phyloP scores from a whole-genome alignment of 208 protist genomes.

The Trypanosoma grayi region DNA sequence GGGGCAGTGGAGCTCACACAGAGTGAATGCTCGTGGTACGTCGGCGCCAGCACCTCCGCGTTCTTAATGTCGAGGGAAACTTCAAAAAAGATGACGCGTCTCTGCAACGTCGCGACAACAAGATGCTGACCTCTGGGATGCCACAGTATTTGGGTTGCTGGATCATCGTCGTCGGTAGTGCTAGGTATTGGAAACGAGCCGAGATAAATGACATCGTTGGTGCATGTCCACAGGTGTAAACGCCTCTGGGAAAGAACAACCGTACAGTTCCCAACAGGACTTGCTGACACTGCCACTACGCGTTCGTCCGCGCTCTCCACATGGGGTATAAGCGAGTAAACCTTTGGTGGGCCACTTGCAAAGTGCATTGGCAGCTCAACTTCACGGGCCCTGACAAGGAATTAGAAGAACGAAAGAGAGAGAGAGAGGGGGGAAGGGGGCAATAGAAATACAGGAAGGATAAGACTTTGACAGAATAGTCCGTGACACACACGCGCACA shows the following conservation, averaged over 20 bases:
- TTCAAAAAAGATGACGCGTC: conserved; percentile 54
- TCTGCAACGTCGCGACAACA: conserved; percentile 46
- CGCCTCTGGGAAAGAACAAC: conserved; percentile 50
- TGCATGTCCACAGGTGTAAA: conserved; percentile 57
- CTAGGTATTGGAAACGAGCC: conserved; percentile 36
- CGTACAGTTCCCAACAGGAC: conserved; percentile 33
- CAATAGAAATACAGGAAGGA: neutral
- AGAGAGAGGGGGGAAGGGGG: neutral
- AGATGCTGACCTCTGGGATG: conserved; percentile 43
- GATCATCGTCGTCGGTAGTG: conserved; percentile 42
- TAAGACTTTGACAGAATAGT: neutral
- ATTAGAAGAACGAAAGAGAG: neutral
- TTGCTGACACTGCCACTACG: conserved; percentile 41
- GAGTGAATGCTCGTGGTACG: conserved; percentile 10
- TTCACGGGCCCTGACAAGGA: neutral
- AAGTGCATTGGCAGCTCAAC: conserved; percentile 12
- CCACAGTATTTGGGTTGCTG: conserved; percentile 55
- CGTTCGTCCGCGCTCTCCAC: conserved; percentile 23
- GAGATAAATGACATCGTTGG: conserved; percentile 35
- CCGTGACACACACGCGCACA: neutral
- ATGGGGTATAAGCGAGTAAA: conserved; percentile 1
- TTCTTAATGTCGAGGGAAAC: conserved; percentile 16
- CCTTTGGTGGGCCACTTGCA: conserved; percentile 6
- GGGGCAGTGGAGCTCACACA: conserved; percentile 24
- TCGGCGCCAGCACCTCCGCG: neutral